A percentile compares a stretch with the other conserved stretches of the same genome.
These are phyloP conservation scores for Russula olivacea DNA, from an alignment of 768 basidiomycete species.

Conservation along the genomic window DNA sequence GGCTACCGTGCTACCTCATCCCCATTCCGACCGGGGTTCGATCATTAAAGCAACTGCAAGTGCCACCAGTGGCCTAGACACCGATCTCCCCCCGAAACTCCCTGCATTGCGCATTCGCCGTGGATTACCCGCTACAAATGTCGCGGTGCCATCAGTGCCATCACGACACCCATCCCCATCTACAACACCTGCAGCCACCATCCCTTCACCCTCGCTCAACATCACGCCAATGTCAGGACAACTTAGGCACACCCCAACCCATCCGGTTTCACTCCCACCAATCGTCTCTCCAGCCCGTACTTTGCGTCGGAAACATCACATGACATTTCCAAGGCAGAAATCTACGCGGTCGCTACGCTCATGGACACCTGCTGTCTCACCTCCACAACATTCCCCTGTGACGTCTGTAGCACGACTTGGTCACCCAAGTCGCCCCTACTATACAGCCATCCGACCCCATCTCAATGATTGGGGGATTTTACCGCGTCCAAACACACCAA, in stretches of 20 bases:
- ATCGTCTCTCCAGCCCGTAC: constrained; percentile 15
- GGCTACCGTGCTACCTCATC: background rate
- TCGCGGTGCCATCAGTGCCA: constrained; percentile 4
- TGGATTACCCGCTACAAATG: constrained; percentile 8
- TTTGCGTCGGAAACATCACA: constrained; percentile 20
- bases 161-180: constrained; percentile 2
- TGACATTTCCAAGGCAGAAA: constrained; percentile 20
- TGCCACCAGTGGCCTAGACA: background rate
- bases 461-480: background rate
- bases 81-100: background rate
- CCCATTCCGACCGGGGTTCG: background rate
- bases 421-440: constrained; percentile 25
- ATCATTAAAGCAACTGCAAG: constrained; percentile 5
- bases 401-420: constrained; percentile 17
- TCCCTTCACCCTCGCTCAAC: background rate
- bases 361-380: background rate
- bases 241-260: background rate
- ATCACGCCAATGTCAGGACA: background rate
- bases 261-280: constrained; percentile 17
- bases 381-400: background rate
- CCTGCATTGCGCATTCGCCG: constrained; percentile 10
- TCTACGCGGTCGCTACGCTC: constrained; percentile 20
- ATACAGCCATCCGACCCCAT: constrained; percentile 24
- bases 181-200: background rate
- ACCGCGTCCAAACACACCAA: constrained; percentile 6